Base-by-base conservation (phyloP, 1,284 basidiomycete genomes). In the Rhizoctonia solani region DNA sequence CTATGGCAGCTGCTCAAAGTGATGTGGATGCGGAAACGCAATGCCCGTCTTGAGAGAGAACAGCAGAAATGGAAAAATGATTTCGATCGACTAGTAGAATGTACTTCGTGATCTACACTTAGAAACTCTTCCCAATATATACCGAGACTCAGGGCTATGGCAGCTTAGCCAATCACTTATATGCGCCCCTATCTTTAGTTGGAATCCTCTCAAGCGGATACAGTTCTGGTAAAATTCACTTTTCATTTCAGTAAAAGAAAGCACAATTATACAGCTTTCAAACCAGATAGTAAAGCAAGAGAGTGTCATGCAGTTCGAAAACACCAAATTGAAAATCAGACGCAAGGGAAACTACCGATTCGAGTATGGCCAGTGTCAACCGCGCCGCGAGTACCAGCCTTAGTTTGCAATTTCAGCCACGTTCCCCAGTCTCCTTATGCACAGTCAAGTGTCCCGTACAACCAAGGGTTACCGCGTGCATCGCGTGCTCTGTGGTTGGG, bases 401-500 rank as follows among this genome's bases (percentile, higher is more conserved):
- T 8, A 16, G 37, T 39, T 39, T 30, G 52, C 44, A 46, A 55
- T 55, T 39, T 8, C 16, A 39, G 9, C 16, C 37, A 16, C 8
- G 37, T 39, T 8, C 54, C 27, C 25, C 30, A n/a, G n/a, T 44
- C 29, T 4, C 21, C 16, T 59, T 27, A 52, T 11, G 56, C 56
- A 29, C 56, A 44, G 41, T 37, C 56, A 21, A 59, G 56, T 23
- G 44, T 44, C n/a, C 56, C 56, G 34, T 44, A 32, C 56, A 59
- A 37, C 56, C 56, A 59, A 19, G 44, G 56, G n/a, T 59, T 41
- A 14, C 37, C 56, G 27, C 44, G 56, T 77, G 76, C 66, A 80
- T 77, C 13, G 92, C 91, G 72, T 91, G 87, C 27, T 83, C 81
- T 59, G 86, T 84, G 6, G 87, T 87, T 4, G 87, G 84, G 76